These are phyloP conservation scores for Lipomyces yamadae DNA, from an alignment of 805 yeast species.

Conservation along the genomic window DNA sequence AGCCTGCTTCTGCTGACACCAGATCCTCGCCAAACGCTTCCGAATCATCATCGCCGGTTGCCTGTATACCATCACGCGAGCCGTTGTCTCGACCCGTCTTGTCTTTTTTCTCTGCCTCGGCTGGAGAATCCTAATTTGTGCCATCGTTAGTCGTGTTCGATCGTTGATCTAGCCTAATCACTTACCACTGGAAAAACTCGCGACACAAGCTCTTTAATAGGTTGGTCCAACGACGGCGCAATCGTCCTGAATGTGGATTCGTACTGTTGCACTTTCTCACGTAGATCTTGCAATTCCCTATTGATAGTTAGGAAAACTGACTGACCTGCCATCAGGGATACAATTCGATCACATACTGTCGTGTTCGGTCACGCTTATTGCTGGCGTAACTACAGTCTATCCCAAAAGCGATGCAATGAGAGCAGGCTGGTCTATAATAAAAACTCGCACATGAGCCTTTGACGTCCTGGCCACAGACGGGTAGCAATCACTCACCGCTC, in stretches of 20 bases:
- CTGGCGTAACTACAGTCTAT: conserved; percentile 27
- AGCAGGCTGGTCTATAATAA: conserved; percentile 20
- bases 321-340: not conserved
- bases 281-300: conserved; percentile 27
- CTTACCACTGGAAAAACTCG: conserved; percentile 14
- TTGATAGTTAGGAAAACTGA: not conserved
- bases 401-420: conserved; percentile 28
- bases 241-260: conserved; percentile 13
- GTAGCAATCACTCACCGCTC: conserved; percentile 12
- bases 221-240: conserved; percentile 8
- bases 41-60: conserved; percentile 2
- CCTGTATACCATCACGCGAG: not conserved
- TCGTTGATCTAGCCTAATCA: not conserved
- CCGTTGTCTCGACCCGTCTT: not conserved
- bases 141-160: not conserved
- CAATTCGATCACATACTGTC: conserved; percentile 16
- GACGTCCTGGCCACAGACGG: not conserved
- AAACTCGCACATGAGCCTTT: not conserved
- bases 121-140: not conserved
- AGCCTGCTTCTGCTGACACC: conserved; percentile 33
- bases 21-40: conserved; percentile 26
- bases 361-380: conserved; percentile 29
- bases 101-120: not conserved
- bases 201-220: conserved; percentile 1
- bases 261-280: conserved; percentile 22